Conservation (phyloP, 495 filamentous ascomycete species). For the Penicillium argentinense region DNA sequence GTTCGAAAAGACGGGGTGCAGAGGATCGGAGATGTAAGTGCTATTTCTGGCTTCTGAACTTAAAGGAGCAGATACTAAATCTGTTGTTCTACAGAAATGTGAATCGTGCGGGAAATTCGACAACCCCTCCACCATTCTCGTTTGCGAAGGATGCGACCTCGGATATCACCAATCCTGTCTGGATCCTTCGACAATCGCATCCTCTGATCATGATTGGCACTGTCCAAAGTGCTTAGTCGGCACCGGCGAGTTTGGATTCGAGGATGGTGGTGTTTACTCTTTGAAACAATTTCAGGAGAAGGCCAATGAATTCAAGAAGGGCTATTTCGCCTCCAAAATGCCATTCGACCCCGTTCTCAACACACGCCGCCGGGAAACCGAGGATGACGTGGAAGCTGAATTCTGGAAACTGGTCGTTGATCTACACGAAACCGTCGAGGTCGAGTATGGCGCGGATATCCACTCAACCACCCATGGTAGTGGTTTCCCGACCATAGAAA, state of each 20-base stretch:
- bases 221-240: conserved; percentile 95
- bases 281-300: conserved; percentile 96
- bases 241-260: conserved; percentile 95
- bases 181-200: conserved; percentile 76
- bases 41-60: not conserved
- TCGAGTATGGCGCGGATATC: conserved; percentile 98
- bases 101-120: conserved; percentile 85
- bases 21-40: conserved; percentile 72
- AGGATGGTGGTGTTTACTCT: conserved; percentile 95
- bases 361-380: conserved; percentile 74
- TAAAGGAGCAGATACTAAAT: conserved; percentile 7
- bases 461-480: conserved; percentile 98
- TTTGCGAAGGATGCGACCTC: conserved; percentile 93
- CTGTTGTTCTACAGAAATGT: conserved; percentile 61
- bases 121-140: conserved; percentile 64
- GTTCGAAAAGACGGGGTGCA: conserved; percentile 65
- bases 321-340: conserved; percentile 89
- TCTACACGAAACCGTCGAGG: conserved; percentile 91
- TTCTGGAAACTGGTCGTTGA: conserved; percentile 96
- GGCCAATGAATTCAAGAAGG: conserved; percentile 89
- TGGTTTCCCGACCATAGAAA: conserved; percentile 94
- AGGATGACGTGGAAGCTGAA: conserved; percentile 95
- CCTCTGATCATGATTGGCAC: conserved; percentile 91
- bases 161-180: conserved; percentile 88
- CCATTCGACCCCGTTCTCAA: conserved; percentile 83